Percentiles rank a stretch among this genome's conserved stretches.
Conservation (phyloP, 768 basidiomycete genomes). For the Candolleomyces eurysporus region DNA sequence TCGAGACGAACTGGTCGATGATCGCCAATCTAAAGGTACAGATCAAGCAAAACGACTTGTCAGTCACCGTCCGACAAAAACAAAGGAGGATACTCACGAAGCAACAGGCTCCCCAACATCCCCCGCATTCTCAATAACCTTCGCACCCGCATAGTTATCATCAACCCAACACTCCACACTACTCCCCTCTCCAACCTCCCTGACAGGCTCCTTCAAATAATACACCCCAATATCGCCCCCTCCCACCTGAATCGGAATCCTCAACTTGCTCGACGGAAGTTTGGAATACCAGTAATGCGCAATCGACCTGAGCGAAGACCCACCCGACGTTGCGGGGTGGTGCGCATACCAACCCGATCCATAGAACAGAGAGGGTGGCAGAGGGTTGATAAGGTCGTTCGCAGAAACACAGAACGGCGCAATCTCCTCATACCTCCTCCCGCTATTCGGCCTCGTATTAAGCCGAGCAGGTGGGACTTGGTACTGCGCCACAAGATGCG, state of each 20-base stretch:
- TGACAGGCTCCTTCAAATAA: conserved; percentile 74
- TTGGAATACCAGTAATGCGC: conserved; percentile 94
- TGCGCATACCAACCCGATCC: conserved; percentile 88
- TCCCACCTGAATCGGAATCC: conserved; percentile 80
- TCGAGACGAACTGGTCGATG: conserved; percentile 84
- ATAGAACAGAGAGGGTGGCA: conserved; percentile 91
- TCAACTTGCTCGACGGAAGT: conserved; percentile 74
- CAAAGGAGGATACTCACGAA: conserved; percentile 50
- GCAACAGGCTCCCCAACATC: conserved; percentile 61
- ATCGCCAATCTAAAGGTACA: conserved; percentile 58
- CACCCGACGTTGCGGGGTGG: conserved; percentile 54
- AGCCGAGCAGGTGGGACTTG: conserved; percentile 75
- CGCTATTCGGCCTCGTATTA: conserved; percentile 54
- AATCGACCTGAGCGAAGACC: conserved; percentile 50
- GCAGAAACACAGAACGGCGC: conserved; percentile 91
- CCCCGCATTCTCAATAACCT: conserved; percentile 74
- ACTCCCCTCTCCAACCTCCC: conserved; percentile 60
- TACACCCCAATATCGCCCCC: conserved; percentile 94
- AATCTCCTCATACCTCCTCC: conserved; percentile 74
- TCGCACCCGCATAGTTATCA: conserved; percentile 82
- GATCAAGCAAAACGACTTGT: conserved; percentile 7
- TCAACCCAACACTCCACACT: conserved; percentile 95
- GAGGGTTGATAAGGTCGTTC: conserved; percentile 97
- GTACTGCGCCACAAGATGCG: conserved; percentile 33
- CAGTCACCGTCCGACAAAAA: neutral